Conservation (phyloP, 2,329 filamentous ascomycete genomes). For the Zalaria obscura region DNA sequence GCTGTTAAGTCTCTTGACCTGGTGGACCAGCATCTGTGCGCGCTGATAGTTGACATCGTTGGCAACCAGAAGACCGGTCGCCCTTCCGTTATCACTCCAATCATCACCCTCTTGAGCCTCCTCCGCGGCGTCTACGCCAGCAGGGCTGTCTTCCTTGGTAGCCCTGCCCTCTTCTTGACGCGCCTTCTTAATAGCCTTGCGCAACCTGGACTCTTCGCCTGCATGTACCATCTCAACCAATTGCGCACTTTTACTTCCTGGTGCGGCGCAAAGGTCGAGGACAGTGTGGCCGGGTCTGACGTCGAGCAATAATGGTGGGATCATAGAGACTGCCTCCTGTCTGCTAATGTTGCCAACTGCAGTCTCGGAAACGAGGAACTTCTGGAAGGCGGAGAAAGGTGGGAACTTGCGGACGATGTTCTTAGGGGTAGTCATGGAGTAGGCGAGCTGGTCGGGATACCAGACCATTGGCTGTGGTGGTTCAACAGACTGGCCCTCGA, state of each 20-base stretch:
- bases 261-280: constrained; percentile 89
- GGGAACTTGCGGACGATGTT: constrained; percentile 87
- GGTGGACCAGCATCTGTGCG: constrained; percentile 92
- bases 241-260: constrained; percentile 93
- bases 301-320: constrained; percentile 86
- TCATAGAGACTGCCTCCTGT: constrained; percentile 98
- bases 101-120: constrained; percentile 24
- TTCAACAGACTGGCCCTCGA: constrained; percentile 69
- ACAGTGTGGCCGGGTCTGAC: constrained; percentile 83
- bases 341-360: constrained; percentile 94
- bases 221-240: constrained; percentile 86
- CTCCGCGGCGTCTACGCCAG: constrained; percentile 17
- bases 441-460: constrained; percentile 91
- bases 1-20: constrained; percentile 92
- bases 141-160: constrained; percentile 34
- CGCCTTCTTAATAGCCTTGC: constrained; percentile 52
- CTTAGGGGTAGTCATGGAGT: constrained; percentile 97
- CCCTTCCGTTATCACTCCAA: constrained; percentile 64
- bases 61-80: constrained; percentile 82
- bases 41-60: constrained; percentile 97
- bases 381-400: constrained; percentile 90
- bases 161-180: constrained; percentile 42
- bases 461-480: constrained; percentile 71
- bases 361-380: constrained; percentile 94
- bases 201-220: constrained; percentile 78